Evolutionary conservation across 2,329 filamentous ascomycete species (phyloP).

Genomic region (Colletotrichum liriopes): DNA sequence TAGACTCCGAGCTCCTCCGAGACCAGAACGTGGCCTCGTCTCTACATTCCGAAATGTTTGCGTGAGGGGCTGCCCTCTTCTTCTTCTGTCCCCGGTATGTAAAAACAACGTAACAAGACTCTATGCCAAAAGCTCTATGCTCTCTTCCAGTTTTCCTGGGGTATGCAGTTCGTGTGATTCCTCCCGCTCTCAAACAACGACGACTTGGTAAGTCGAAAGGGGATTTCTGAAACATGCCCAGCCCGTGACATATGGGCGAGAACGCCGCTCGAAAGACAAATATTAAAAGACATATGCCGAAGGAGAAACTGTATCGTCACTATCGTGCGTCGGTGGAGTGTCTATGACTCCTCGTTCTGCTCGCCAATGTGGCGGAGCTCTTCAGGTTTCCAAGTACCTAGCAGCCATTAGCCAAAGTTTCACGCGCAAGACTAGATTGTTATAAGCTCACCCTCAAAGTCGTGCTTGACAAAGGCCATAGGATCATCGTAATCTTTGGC

Average conservation of each 20-base stretch:
- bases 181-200: conserved; percentile 10
- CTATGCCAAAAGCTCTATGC: conserved; percentile 39
- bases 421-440: background rate
- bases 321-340: conserved; percentile 6
- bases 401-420: background rate
- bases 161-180: conserved; percentile 36
- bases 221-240: conserved; percentile 19
- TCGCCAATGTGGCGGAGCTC: conserved; percentile 79
- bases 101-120: conserved; percentile 10
- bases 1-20: background rate
- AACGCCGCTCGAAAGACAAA: conserved; percentile 38
- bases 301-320: conserved; percentile 20
- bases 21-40: background rate
- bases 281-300: conserved; percentile 30
- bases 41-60: background rate
- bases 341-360: conserved; percentile 46
- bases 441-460: conserved; percentile 84
- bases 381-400: conserved; percentile 85
- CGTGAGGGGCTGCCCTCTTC: background rate
- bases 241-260: conserved; percentile 8
- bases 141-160: conserved; percentile 28
- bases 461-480: conserved; percentile 97
- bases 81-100: background rate
- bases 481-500: conserved; percentile 90
- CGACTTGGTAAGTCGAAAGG: conserved; percentile 7